These are phyloP conservation scores for Hypomontagnella submonticulosa DNA, from an alignment of 495 filamentous ascomycete genomes.

Conservation along the genomic window DNA sequence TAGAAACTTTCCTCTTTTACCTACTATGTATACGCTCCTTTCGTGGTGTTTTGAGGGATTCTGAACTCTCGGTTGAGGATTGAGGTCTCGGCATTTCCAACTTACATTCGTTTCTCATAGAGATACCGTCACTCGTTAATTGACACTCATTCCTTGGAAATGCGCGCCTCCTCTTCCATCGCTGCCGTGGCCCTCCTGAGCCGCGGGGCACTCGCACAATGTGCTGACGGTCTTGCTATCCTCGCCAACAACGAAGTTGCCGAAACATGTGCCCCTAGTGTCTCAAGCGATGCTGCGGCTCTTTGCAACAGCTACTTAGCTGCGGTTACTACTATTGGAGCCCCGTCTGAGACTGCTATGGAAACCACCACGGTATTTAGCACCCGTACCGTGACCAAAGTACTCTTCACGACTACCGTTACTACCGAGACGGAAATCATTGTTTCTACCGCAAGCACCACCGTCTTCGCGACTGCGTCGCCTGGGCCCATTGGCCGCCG, in stretches of 20 bases:
- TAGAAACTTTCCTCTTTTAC: background rate
- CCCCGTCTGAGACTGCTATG: background rate
- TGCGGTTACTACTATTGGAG: background rate
- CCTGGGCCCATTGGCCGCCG: slow-evolving; percentile 18
- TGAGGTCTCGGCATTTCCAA: slow-evolving; percentile 6
- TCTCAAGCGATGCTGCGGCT: slow-evolving; percentile 10
- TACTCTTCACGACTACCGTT: slow-evolving; percentile 3
- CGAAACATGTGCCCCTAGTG: slow-evolving; percentile 8
- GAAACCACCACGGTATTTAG: background rate
- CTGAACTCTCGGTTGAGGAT: slow-evolving; percentile 1
- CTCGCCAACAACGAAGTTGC: background rate
- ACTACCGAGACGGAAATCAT: slow-evolving; percentile 22
- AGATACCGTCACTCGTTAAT: slow-evolving; percentile 3
- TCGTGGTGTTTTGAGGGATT: slow-evolving; percentile 13
- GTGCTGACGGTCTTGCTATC: slow-evolving; percentile 3
- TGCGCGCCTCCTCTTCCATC: slow-evolving; percentile 18
- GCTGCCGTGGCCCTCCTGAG: slow-evolving; percentile 10
- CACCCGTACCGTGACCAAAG: slow-evolving; percentile 2
- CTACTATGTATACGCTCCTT: slow-evolving; percentile 6
- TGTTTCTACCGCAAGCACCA: slow-evolving; percentile 12
- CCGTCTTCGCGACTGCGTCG: slow-evolving; percentile 14
- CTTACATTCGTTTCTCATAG: slow-evolving; percentile 9
- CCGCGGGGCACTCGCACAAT: slow-evolving; percentile 11
- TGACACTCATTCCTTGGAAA: slow-evolving; percentile 10
- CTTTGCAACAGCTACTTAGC: slow-evolving; percentile 6